Percentiles rank a stretch among this genome's conserved stretches.
These are phyloP conservation scores for Citrus hindsii DNA, from an alignment of 345 rosid species.

Conservation along the genomic window DNA sequence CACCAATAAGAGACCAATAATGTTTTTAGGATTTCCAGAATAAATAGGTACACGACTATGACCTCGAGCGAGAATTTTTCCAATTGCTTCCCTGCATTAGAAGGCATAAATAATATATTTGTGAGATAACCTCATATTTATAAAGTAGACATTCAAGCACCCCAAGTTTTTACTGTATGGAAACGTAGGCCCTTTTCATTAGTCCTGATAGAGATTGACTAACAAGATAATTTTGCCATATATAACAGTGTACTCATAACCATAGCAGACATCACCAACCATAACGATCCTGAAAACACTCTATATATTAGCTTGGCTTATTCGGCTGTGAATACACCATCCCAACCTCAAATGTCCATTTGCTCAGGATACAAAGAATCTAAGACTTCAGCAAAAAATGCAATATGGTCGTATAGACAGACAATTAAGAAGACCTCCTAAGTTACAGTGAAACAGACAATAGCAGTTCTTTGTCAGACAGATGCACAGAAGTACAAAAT, in stretches of 20 bases:
- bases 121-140: background rate
- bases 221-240: slow-evolving; percentile 4
- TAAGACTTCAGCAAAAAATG: background rate
- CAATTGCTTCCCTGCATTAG: slow-evolving; percentile 73
- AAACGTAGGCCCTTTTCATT: background rate
- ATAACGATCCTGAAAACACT: background rate
- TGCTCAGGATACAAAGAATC: background rate
- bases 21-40: slow-evolving; percentile 63
- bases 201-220: background rate
- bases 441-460: slow-evolving; percentile 7
- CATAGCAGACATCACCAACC: background rate
- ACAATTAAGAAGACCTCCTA: background rate
- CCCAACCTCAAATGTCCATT: slow-evolving; percentile 7
- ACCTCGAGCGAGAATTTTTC: slow-evolving; percentile 73
- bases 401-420: background rate
- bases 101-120: slow-evolving; percentile 5
- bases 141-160: slow-evolving; percentile 3
- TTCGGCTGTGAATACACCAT: background rate
- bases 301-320: background rate
- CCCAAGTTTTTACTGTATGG: background rate
- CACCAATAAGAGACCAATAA: slow-evolving; percentile 82
- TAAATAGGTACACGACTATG: slow-evolving; percentile 82
- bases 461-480: background rate
- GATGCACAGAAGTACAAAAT: background rate
- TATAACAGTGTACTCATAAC: background rate